Conservation (phyloP, 208 protist species). For the Strigomonas culicis region DNA sequence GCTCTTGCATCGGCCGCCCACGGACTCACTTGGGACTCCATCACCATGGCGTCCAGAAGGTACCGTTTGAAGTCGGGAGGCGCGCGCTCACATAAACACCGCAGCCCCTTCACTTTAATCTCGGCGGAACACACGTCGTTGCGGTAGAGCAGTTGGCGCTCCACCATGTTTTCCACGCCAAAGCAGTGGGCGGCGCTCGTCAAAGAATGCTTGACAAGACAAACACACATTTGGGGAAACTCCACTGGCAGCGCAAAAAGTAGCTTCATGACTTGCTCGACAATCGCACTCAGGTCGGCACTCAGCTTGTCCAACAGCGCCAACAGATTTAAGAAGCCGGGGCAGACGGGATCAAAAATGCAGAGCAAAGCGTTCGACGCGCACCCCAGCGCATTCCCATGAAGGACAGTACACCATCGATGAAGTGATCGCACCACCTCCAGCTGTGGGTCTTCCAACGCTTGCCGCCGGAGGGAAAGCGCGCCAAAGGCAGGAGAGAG, state of each 20-base stretch:
- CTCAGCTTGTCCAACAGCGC: slow-evolving; percentile 6
- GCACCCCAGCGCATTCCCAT: slow-evolving; percentile 44
- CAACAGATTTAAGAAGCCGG: slow-evolving; percentile 48
- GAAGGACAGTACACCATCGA: slow-evolving; percentile 35
- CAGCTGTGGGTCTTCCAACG: neutral
- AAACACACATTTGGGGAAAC: neutral
- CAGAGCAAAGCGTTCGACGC: slow-evolving; percentile 26
- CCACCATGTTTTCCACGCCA: neutral
- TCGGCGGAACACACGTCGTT: neutral
- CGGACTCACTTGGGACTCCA: too few relatives aligned
- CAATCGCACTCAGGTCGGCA: neutral
- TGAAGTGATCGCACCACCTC: slow-evolving; percentile 29
- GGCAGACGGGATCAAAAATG: slow-evolving; percentile 37
- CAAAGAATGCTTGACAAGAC: slow-evolving; percentile 11
- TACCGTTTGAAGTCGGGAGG: too few relatives aligned
- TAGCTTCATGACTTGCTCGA: neutral
- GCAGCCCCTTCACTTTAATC: slow-evolving; percentile 7
- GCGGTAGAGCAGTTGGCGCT: slow-evolving; percentile 7
- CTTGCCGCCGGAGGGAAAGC: slow-evolving; percentile 40
- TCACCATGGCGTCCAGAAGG: too few relatives aligned
- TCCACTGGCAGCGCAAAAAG: neutral
- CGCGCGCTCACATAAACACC: too few relatives aligned
- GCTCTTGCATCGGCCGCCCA: too few relatives aligned
- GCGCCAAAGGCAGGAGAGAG: slow-evolving; percentile 65
- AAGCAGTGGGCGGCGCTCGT: slow-evolving; percentile 4